Percentiles rank a stretch among this genome's conserved stretches.
Conservation (phyloP, 768 basidiomycete species). For the Lepiota brunneoincarnata region DNA sequence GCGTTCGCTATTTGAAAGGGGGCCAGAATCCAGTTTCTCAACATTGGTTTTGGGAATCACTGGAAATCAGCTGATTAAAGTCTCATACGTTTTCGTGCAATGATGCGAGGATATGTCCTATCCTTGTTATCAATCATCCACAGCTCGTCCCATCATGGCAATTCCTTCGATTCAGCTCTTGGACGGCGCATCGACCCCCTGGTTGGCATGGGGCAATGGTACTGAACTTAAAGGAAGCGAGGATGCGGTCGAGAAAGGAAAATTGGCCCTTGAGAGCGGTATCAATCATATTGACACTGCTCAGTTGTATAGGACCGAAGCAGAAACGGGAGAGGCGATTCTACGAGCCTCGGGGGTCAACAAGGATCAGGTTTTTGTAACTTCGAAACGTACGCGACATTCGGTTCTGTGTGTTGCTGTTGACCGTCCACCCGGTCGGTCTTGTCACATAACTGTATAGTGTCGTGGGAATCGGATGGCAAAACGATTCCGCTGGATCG, state of each 20-base stretch:
- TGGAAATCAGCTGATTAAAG: too few species aligned
- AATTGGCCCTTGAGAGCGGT: slow-evolving; percentile 34
- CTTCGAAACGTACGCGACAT: slow-evolving; percentile 33
- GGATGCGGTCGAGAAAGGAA: slow-evolving; percentile 28
- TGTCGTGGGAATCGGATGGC: background rate
- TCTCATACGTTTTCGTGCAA: too few species aligned
- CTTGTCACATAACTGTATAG: too few species aligned
- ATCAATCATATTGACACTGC: slow-evolving; percentile 54
- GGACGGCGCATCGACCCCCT: slow-evolving; percentile 38
- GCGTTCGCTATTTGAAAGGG: background rate
- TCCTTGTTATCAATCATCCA: background rate
- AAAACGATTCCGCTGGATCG: slow-evolving; percentile 24
- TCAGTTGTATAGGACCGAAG: slow-evolving; percentile 46
- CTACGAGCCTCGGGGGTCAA: slow-evolving; percentile 25
- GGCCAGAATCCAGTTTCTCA: too few species aligned
- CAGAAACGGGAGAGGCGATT: slow-evolving; percentile 38
- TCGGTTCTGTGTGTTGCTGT: background rate
- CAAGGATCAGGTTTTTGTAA: slow-evolving; percentile 46
- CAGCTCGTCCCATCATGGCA: slow-evolving; percentile 2
- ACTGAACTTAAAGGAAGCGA: slow-evolving; percentile 28
- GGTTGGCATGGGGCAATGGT: slow-evolving; percentile 51
- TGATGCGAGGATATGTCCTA: too few species aligned
- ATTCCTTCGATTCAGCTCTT: slow-evolving; percentile 21
- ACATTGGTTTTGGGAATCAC: too few species aligned
- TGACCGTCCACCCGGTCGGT: too few species aligned